Percentiles rank a stretch among this genome's conserved stretches.
Evolutionary conservation across 768 basidiomycete species (phyloP).

Genomic region (Gymnopilus dilepis): DNA sequence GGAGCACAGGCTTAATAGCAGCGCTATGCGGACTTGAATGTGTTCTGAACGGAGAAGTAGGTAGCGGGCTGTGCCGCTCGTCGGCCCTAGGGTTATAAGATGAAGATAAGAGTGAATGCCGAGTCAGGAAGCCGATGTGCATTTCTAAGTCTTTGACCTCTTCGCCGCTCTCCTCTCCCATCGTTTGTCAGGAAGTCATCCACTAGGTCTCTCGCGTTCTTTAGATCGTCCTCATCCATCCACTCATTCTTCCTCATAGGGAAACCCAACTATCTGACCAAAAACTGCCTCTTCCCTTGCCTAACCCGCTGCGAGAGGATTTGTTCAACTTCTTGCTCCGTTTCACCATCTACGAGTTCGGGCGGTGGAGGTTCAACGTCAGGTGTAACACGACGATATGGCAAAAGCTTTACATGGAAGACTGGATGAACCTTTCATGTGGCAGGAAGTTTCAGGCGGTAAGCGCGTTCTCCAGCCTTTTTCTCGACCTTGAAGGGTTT

Average conservation of each 20-base stretch:
- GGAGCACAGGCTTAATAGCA: too few species aligned
- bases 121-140: too few species aligned
- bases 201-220: neutral
- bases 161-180: neutral
- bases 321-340: neutral
- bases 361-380: neutral
- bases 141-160: neutral
- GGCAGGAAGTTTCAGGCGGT: constrained; percentile 7
- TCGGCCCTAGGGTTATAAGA: too few species aligned
- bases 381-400: neutral
- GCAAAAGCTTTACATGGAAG: constrained; percentile 5
- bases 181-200: neutral
- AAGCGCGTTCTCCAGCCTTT: constrained; percentile 8
- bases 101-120: too few species aligned
- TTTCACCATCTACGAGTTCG: neutral
- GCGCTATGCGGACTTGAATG: too few species aligned
- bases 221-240: neutral
- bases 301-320: neutral
- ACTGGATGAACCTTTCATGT: constrained; percentile 8
- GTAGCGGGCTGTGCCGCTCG: too few species aligned
- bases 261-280: neutral
- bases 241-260: neutral
- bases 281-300: neutral
- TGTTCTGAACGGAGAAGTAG: too few species aligned
- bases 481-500: constrained; percentile 14